These are phyloP conservation scores for Basipetospora chlamydospora DNA, from an alignment of 2,329 filamentous ascomycete species.

Conservation along the genomic window DNA sequence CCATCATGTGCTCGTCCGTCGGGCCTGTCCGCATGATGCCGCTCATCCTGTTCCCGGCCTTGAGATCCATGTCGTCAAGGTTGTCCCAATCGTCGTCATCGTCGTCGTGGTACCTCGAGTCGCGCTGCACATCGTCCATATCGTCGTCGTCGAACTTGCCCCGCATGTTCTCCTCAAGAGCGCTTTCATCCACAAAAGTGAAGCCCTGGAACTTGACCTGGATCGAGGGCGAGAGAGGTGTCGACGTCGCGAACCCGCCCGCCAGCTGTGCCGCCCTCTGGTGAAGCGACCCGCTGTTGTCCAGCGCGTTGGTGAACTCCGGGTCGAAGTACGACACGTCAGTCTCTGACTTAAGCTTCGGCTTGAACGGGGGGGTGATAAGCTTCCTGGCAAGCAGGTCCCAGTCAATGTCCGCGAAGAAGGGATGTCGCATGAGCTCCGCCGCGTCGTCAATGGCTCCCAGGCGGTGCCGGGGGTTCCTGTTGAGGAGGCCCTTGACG, in stretches of 20 bases:
- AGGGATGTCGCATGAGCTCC: slow-evolving; percentile 85
- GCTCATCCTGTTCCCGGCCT: slow-evolving; percentile 46
- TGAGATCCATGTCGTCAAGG: slow-evolving; percentile 36
- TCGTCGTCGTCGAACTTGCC: slow-evolving; percentile 40
- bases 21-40: slow-evolving; percentile 43
- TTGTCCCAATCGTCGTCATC: slow-evolving; percentile 45
- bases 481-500: slow-evolving; percentile 91
- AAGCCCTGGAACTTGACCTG: slow-evolving; percentile 98
- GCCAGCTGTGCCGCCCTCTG: slow-evolving; percentile 79
- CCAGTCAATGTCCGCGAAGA: slow-evolving; percentile 94
- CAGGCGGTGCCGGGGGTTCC: slow-evolving; percentile 89
- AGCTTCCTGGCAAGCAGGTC: slow-evolving; percentile 74
- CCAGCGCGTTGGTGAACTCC: slow-evolving; percentile 90
- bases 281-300: slow-evolving; percentile 76
- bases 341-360: slow-evolving; percentile 86
- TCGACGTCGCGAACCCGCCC: slow-evolving; percentile 74
- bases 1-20: slow-evolving; percentile 49
- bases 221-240: slow-evolving; percentile 84
- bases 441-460: slow-evolving; percentile 84
- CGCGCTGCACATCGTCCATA: slow-evolving; percentile 39
- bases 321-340: slow-evolving; percentile 98
- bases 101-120: slow-evolving; percentile 12
- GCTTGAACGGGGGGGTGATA: slow-evolving; percentile 93
- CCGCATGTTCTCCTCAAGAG: slow-evolving; percentile 73
- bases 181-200: slow-evolving; percentile 96